Base-by-base conservation (phyloP, 2,329 filamentous ascomycete species). In the Alternaria triticina region DNA sequence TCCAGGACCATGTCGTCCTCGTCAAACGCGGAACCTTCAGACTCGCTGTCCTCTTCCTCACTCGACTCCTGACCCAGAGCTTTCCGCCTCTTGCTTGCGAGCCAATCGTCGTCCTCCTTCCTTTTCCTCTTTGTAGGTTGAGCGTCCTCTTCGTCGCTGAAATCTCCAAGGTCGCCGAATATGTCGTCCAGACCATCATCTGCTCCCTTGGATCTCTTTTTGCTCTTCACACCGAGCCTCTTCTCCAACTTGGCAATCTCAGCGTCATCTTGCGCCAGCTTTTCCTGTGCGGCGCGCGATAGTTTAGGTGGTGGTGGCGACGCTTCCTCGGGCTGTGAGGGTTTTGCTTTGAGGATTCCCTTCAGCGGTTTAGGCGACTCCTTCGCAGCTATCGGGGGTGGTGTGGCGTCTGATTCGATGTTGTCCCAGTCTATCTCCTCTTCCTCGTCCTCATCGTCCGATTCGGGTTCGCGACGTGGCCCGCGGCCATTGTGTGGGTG, bases 181-280 rank as follows among this genome's bases (percentile, higher is more conserved):
- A 99, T 80, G 59, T 92, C 91, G 45, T 90, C 93, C 3, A 98
- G 82, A 0, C 94, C 95, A 74, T 97, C 94, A 7, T 97, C 92
- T 20, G 91, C 90, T 0, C 90, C 89, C 6, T 93, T 79, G 30
- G 87, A 90, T 54, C 74, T 76, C 74, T 93, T 96, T 64, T 90
- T 91, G 23, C 89, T 88, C 75, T 90, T 92, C 33, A 97, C 86
- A 0, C 96, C 95, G 4, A 99, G 83, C 74, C 92, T 96, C 78
- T 90, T 94, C 82, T 99, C 96, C 30, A 97, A 83, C 3, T 89
- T 89, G 20, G 91, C 90, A 70, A 99, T 98, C 71, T 97, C 93
- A 3, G 89, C 92, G 74, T 98, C 94, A 62, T 99, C 95, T 65
- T 92, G 85, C 1, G 88, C 89, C 5, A 97, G 82, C 70, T 66